Evolutionary conservation across 2,329 filamentous ascomycete genomes (phyloP), one percentile per base, ranked within the genome.

Genomic region (Penicillium paneum): DNA sequence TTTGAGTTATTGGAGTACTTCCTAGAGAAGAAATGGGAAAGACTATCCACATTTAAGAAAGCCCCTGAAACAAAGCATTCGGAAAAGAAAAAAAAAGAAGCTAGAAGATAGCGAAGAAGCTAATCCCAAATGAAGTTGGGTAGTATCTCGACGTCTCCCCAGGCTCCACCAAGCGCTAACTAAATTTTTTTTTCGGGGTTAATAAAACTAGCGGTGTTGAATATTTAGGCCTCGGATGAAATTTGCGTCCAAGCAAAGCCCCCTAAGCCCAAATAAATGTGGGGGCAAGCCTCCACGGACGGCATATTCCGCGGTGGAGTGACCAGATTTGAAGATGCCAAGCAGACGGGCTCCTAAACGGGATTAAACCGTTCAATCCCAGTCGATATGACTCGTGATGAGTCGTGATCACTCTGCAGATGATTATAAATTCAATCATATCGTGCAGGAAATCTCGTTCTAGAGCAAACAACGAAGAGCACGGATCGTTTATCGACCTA

Each of bases 271-370:
- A 49, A 42, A 35, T 17, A 26, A 41, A 52, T 26, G 50, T 47
- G 44, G 50, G 40, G 44, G 19, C 8, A 15, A 26, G 15, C 40
- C 39, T 32, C 31, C n/a, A 48, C 12, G 12, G 50, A 52, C 50
- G 50, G 50, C 28, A 17, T 52, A 48, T 52, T 52, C 50, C 50
- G 50, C 50, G 38, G 49, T 46, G 49, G 50, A 53, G 24, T 36
- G 51, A 49, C 51, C 51, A n/a, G 17, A 49, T 53, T 49, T 8
- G 51, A 41, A 24, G 38, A 28, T 48, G 51, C 51, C 51, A 53
- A 53, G 51, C 24, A 24, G 38, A 24, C 44, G 51, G 51, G 21
- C n/a, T 38, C 51, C 51, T 15, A 38, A 54, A 43, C 8, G 11
- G 45, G 51, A 8, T 53, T 36, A 53, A 53, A 53, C 38, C 45